Percentiles rank a stretch among this genome's conserved stretches.
Evolutionary conservation across 2,329 filamentous ascomycete genomes (phyloP).

Genomic region (Penicillium janthinellum): DNA sequence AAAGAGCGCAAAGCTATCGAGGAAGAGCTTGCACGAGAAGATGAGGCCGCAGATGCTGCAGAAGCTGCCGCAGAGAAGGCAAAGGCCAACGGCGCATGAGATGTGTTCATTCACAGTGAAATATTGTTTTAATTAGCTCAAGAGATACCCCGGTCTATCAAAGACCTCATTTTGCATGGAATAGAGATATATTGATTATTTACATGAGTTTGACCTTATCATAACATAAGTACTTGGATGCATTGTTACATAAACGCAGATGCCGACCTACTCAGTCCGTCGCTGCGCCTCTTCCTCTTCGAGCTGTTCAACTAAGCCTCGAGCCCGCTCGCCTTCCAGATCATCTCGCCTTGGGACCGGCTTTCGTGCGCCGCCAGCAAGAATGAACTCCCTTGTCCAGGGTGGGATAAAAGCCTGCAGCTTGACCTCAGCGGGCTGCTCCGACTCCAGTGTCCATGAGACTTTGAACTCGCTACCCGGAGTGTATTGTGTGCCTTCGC

Average conservation of each 20-base stretch:
- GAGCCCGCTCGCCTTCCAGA: slow-evolving; percentile 37
- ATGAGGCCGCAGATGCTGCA: slow-evolving; percentile 43
- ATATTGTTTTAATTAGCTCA: slow-evolving; percentile 6
- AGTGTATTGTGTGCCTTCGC: slow-evolving; percentile 63
- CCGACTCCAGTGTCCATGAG: slow-evolving; percentile 51
- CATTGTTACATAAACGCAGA: slow-evolving; percentile 7
- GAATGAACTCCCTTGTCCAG: slow-evolving; percentile 62
- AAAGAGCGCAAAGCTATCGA: slow-evolving; percentile 56
- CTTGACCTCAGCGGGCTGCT: slow-evolving; percentile 51
- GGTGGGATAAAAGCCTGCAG: slow-evolving; percentile 81
- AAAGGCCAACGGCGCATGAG: slow-evolving; percentile 14
- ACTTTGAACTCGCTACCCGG: slow-evolving; percentile 65
- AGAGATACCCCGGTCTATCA: slow-evolving; percentile 29
- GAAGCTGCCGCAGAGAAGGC: neutral
- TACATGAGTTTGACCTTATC: slow-evolving; percentile 25
- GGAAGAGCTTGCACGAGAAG: slow-evolving; percentile 55
- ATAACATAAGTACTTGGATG: slow-evolving; percentile 19
- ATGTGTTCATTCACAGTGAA: neutral
- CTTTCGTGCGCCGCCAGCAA: slow-evolving; percentile 43
- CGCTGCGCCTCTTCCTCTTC: slow-evolving; percentile 35
- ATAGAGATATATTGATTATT: slow-evolving; percentile 22
- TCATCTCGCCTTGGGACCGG: slow-evolving; percentile 26
- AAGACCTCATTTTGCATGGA: slow-evolving; percentile 7
- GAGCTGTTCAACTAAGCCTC: slow-evolving; percentile 40
- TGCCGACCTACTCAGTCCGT: slow-evolving; percentile 25